Percentiles rank a stretch among this genome's conserved stretches.
phyloP scores from a whole-genome alignment of 176 grass and related monocot genomes.

The Hordeum marinum region DNA sequence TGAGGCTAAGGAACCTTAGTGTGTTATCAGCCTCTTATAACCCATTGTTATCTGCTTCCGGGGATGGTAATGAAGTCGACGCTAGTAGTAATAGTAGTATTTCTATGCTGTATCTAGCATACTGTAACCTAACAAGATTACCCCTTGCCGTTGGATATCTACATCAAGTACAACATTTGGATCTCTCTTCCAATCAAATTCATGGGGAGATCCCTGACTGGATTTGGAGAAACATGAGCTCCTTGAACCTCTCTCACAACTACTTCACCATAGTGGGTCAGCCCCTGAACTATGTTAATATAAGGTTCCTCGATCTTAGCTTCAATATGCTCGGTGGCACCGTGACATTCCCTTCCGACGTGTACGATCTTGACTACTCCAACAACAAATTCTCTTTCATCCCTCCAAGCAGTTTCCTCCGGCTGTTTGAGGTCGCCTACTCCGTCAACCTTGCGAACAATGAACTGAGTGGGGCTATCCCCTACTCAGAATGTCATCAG shows the following conservation, averaged over 20 bases:
- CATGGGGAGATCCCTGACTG: conserved; percentile 26
- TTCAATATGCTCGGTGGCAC: not conserved
- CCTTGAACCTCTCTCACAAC: conserved; percentile 30
- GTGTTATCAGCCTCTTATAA: not conserved
- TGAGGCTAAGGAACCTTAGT: conserved; percentile 23
- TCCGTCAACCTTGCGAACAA: not conserved
- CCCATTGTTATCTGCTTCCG: not conserved
- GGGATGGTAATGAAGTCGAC: conserved; percentile 10
- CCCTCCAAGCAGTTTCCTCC: not conserved
- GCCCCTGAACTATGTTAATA: not conserved
- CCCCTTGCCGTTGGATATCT: conserved; percentile 11
- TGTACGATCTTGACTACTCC: not conserved
- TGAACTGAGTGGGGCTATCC: conserved; percentile 1
- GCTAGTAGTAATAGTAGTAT: not conserved
- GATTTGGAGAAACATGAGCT: conserved; percentile 30
- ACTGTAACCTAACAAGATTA: not conserved
- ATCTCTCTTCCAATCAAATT: conserved; percentile 54
- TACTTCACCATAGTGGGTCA: conserved; percentile 22
- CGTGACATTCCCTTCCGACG: not conserved
- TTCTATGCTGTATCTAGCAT: not conserved
- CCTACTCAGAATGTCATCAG: not conserved
- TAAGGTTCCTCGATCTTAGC: not conserved
- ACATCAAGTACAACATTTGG: not conserved
- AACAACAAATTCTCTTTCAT: not conserved
- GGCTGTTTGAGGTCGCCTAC: not conserved